Conservation (phyloP, 495 filamentous ascomycete genomes). For the Beverwykella pulmonaria region DNA sequence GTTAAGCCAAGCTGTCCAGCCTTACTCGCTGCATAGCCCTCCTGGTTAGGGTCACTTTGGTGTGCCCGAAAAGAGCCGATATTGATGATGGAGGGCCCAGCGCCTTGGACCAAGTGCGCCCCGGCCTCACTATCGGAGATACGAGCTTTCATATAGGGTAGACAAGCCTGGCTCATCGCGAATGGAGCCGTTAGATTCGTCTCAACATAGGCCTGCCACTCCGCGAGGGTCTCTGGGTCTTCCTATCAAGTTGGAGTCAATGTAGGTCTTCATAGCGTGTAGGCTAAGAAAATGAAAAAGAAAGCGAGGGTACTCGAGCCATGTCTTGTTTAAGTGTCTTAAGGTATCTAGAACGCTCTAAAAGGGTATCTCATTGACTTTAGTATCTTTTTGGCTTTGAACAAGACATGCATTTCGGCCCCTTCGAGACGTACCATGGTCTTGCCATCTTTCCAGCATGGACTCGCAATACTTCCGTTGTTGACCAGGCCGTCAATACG, state of each 20-base stretch:
- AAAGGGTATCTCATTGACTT: too few species aligned
- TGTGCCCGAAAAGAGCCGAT: constrained; percentile 44
- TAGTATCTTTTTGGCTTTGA: too few species aligned
- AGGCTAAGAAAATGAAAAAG: too few species aligned
- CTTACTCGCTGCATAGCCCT: constrained; percentile 56
- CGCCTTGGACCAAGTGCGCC: constrained; percentile 5
- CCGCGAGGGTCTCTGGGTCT: constrained; percentile 35
- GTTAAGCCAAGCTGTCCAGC: constrained; percentile 53
- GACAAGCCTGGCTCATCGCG: constrained; percentile 45
- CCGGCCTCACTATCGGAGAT: constrained; percentile 3
- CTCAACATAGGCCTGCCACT: constrained; percentile 46
- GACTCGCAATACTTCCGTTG: constrained; percentile 34
- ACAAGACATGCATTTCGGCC: too few species aligned
- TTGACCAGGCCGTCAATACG: constrained; percentile 43
- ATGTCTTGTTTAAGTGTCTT: too few species aligned
- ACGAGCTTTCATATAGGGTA: constrained; percentile 40
- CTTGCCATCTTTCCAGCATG: constrained; percentile 38
- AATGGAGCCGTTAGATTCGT: constrained; percentile 47
- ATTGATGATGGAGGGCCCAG: constrained; percentile 41
- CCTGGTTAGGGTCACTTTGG: constrained; percentile 41
- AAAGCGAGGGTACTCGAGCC: too few species aligned
- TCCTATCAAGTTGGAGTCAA: too few species aligned
- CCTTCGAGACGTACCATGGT: too few species aligned
- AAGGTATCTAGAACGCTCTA: too few species aligned
- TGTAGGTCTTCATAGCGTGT: too few species aligned